Percentiles rank a stretch among this genome's conserved stretches.
These are phyloP conservation scores for Apiospora marii DNA, from an alignment of 2,329 filamentous ascomycete species.

Conservation along the genomic window DNA sequence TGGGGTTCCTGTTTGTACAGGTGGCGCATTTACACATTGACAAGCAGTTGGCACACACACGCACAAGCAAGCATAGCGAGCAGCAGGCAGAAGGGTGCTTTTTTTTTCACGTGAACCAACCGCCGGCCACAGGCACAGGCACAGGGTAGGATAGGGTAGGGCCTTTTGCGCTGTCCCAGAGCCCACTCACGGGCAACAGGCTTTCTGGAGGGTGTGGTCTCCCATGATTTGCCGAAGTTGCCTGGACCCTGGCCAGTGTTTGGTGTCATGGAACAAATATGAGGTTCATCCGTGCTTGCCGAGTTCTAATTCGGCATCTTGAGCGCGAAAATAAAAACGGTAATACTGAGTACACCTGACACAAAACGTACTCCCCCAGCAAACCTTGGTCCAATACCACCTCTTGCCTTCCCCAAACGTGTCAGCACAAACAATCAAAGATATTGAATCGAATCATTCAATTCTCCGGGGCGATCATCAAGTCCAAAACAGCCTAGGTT, in stretches of 20 bases:
- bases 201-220: neutral
- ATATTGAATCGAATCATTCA: neutral
- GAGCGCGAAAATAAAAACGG: conserved; percentile 1
- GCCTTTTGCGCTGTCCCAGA: neutral
- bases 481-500: conserved; percentile 19
- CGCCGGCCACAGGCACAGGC: neutral
- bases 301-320: conserved; percentile 10
- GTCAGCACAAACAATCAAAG: conserved; percentile 16
- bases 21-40: conserved; percentile 21
- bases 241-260: conserved; percentile 18
- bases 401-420: neutral
- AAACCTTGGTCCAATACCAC: neutral
- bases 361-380: neutral
- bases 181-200: neutral
- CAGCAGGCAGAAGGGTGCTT: neutral
- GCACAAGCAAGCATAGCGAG: neutral
- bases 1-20: conserved; percentile 15
- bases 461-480: neutral
- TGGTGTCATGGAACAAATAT: conserved; percentile 21
- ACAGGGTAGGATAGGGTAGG: neutral
- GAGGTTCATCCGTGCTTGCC: conserved; percentile 18
- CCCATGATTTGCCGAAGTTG: conserved; percentile 15
- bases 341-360: conserved; percentile 2
- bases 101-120: conserved; percentile 17
- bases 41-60: conserved; percentile 7